These are phyloP conservation scores for Gryganskiella cystojenkinii DNA, from an alignment of 192 early-diverging fungal genomes.

Conservation along the genomic window DNA sequence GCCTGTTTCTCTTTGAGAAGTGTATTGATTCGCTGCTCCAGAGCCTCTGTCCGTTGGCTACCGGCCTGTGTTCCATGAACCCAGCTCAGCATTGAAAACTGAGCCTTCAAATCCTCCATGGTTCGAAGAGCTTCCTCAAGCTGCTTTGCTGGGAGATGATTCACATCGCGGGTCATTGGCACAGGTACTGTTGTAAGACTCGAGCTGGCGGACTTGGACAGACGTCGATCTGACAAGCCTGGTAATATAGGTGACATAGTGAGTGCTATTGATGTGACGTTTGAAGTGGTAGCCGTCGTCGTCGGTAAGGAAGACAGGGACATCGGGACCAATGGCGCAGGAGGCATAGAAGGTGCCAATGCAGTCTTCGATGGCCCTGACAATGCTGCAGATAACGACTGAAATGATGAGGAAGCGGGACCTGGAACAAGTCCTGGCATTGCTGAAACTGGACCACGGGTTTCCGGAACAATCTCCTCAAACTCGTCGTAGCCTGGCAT, in stretches of 20 bases:
- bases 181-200: not conserved
- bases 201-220: not conserved
- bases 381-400: no score
- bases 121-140: conserved; percentile 17
- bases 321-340: no score
- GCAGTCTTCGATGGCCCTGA: no score
- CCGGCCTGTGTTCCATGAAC: conserved; percentile 6
- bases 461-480: conserved; percentile 18
- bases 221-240: no score
- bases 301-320: no score
- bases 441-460: not conserved
- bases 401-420: no score
- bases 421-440: no score
- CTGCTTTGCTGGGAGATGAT: not conserved
- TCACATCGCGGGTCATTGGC: not conserved
- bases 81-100: conserved; percentile 27
- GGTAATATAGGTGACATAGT: no score
- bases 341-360: no score
- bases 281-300: no score
- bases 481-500: not conserved
- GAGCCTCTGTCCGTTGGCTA: not conserved
- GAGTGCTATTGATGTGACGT: no score
- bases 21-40: conserved; percentile 18
- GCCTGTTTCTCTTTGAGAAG: conserved; percentile 24
- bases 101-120: conserved; percentile 26